phyloP scores from a whole-genome alignment of 257 asterid species.

The Haberlea rhodopensis region DNA sequence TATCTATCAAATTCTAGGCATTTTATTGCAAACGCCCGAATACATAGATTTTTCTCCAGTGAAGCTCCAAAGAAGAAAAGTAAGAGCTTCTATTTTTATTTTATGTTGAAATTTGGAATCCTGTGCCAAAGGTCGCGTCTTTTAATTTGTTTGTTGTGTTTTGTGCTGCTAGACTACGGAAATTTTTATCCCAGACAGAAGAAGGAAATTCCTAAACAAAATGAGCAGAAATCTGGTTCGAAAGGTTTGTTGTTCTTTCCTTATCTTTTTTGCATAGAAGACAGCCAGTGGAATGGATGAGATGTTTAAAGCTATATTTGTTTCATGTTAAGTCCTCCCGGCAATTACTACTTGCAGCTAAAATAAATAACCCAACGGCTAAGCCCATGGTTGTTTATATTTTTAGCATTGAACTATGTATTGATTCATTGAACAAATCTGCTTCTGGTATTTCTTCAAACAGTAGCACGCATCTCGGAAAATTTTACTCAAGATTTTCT shows the following conservation, averaged over 20 bases:
- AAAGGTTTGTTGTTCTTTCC: conserved; percentile 44
- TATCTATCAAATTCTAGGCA: not conserved
- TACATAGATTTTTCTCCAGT: not conserved
- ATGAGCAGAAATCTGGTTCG: conserved; percentile 56
- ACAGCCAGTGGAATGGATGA: not conserved
- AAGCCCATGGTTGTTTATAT: not conserved
- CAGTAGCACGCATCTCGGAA: not conserved
- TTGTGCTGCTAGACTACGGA: conserved; percentile 29
- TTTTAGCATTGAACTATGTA: not conserved
- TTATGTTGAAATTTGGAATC: not conserved
- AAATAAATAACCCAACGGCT: not conserved
- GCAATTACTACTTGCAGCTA: not conserved
- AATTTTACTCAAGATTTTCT: not conserved
- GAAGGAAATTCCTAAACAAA: conserved; percentile 51
- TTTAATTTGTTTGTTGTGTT: not conserved
- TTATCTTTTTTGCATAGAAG: conserved; percentile 11
- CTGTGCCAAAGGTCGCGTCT: not conserved
- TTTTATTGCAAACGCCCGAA: not conserved
- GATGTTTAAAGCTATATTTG: not conserved
- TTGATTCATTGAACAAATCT: not conserved
- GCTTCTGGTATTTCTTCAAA: not conserved
- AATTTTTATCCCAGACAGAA: conserved; percentile 55
- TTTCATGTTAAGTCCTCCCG: conserved; percentile 3
- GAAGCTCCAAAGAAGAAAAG: not conserved
- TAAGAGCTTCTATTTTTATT: not conserved